phyloP scores from a whole-genome alignment of 176 grass and related monocot genomes.

The bread wheat (Triticum aestivum) region DNA sequence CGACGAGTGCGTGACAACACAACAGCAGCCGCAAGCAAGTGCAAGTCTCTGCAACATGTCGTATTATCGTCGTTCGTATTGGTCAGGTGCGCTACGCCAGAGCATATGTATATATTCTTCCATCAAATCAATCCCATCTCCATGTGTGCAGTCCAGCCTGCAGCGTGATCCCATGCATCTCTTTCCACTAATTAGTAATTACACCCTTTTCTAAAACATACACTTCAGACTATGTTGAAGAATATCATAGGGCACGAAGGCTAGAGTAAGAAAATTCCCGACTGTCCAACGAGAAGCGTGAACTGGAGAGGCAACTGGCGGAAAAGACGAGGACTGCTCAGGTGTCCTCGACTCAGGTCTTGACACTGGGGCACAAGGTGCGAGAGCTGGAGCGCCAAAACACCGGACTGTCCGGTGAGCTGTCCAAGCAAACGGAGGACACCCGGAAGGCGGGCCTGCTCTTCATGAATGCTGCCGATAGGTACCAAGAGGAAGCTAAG shows the following conservation, averaged over 20 bases:
- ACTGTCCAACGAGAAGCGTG: conserved; percentile 10
- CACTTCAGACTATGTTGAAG: not conserved
- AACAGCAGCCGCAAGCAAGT: not conserved
- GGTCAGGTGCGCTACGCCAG: not conserved
- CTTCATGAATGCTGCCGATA: not conserved
- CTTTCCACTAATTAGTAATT: not conserved
- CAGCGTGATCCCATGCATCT: not conserved
- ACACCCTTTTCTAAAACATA: not conserved
- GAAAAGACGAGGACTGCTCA: not conserved
- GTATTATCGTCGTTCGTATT: not conserved
- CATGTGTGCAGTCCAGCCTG: not conserved
- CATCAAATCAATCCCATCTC: not conserved
- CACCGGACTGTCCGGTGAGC: not conserved
- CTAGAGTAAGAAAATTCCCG: not conserved
- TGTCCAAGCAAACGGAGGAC: conserved; percentile 1
- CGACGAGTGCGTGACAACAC: not conserved
- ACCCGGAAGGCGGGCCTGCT: not conserved
- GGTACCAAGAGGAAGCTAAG: not conserved
- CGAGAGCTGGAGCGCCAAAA: not conserved
- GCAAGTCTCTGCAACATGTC: conserved; percentile 18
- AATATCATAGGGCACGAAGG: not conserved
- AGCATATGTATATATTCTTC: not conserved
- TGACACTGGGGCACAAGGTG: not conserved
- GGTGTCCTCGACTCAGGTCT: not conserved
- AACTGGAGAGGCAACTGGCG: not conserved